phyloP scores from a whole-genome alignment of 306 rosid genomes.

The Albizia julibrissin region DNA sequence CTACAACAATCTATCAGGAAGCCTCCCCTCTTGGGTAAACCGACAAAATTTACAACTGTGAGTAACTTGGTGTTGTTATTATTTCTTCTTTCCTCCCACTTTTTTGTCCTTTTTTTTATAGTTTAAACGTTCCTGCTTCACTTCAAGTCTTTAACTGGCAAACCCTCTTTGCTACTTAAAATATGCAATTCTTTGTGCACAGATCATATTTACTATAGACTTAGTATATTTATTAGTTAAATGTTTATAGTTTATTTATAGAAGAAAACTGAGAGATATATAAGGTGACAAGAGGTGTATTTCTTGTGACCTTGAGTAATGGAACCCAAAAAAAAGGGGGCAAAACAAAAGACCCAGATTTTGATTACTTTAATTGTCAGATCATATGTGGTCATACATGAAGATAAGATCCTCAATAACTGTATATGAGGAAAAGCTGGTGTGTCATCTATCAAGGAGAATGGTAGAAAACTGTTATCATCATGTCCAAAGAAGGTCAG shows the following conservation, averaged over 20 bases:
- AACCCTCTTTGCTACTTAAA: neutral
- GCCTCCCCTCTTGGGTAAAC: constrained; percentile 76
- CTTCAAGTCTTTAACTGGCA: neutral
- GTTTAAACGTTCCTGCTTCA: neutral
- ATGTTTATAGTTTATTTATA: neutral
- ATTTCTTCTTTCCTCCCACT: neutral
- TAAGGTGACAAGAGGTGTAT: neutral
- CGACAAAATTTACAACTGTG: constrained; percentile 55
- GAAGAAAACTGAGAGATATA: neutral
- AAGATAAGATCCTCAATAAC: no score
- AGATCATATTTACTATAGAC: neutral
- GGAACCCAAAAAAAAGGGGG: no score
- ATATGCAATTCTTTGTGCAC: constrained; percentile 5
- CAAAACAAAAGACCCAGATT: neutral
- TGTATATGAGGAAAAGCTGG: no score
- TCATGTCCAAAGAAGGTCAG: no score
- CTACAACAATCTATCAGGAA: constrained; percentile 73
- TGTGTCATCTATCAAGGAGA: no score
- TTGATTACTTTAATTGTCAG: neutral
- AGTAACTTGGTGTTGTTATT: constrained; percentile 23
- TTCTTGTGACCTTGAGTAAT: neutral
- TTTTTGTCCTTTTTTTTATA: neutral
- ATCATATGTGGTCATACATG: no score
- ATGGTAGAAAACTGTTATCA: no score
- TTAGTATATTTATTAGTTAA: neutral